These are phyloP conservation scores for Chlorociboria aeruginascens DNA, from an alignment of 495 filamentous ascomycete species.

Conservation along the genomic window DNA sequence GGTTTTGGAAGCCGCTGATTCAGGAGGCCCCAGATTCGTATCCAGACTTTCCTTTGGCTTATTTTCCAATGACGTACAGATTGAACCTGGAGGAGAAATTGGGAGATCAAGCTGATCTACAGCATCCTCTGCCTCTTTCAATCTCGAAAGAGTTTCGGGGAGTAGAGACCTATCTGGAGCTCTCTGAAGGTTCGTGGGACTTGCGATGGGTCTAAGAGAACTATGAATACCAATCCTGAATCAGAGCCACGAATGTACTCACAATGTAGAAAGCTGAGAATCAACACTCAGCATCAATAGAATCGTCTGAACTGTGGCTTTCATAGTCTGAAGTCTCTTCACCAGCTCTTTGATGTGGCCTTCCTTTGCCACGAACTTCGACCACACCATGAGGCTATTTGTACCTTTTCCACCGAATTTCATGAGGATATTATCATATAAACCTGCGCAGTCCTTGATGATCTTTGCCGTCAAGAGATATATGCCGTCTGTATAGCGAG, in stretches of 20 bases:
- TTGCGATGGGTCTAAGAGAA: conserved; percentile 7
- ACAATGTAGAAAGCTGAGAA: conserved; percentile 12
- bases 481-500: conserved; percentile 13
- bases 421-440: conserved; percentile 12
- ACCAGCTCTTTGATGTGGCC: conserved; percentile 10
- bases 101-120: background rate
- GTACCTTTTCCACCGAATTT: conserved; percentile 10
- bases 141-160: conserved; percentile 5
- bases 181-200: conserved; percentile 3
- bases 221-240: background rate
- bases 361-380: conserved; percentile 14
- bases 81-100: no score
- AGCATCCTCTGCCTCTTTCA: conserved; percentile 2
- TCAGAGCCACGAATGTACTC: background rate
- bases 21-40: no score
- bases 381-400: conserved; percentile 6
- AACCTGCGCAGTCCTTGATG: conserved; percentile 13
- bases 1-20: no score
- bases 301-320: conserved; percentile 12
- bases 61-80: no score
- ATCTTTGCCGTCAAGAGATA: conserved; percentile 14
- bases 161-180: conserved; percentile 1
- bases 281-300: conserved; percentile 15
- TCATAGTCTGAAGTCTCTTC: conserved; percentile 7
- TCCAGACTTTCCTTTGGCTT: no score